Conservation (phyloP, 2,329 filamentous ascomycete genomes). For the Ilyonectria robusta region DNA sequence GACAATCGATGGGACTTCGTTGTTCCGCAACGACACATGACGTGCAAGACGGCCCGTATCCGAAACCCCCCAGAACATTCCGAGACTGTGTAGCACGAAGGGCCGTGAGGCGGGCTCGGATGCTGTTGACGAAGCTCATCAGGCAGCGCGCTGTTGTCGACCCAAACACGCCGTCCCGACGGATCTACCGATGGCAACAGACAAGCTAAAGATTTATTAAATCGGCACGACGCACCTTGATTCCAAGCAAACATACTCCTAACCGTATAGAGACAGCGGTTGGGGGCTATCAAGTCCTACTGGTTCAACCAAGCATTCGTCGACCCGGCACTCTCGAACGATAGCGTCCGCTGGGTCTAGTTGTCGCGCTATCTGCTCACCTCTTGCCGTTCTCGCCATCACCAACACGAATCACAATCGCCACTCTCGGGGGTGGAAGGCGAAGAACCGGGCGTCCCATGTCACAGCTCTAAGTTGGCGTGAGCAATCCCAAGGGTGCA, state of each 20-base stretch:
- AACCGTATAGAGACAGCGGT: conserved; percentile 6
- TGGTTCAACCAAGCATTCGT: background rate
- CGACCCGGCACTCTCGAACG: conserved; percentile 2
- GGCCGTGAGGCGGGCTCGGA: background rate
- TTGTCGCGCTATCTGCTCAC: conserved; percentile 6
- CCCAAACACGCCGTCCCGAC: conserved; percentile 1
- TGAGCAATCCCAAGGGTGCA: background rate
- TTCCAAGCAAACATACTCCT: background rate
- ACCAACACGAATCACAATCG: conserved; percentile 32
- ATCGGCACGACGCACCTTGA: background rate
- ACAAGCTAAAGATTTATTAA: background rate
- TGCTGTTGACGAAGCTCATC: background rate
- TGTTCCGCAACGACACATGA: background rate
- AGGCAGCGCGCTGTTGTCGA: background rate
- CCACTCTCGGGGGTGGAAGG: background rate
- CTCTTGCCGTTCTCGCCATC: background rate
- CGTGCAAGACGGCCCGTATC: conserved; percentile 6
- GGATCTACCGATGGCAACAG: conserved; percentile 8
- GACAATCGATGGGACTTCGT: background rate
- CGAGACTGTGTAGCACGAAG: conserved; percentile 11
- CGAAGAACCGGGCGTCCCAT: background rate
- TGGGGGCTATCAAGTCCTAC: background rate
- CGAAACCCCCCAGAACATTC: background rate
- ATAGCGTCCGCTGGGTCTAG: background rate
- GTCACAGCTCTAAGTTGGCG: background rate